Conservation (phyloP, 352 stramenopile genomes). For the Hyaloperonospora arabidopsidis region DNA sequence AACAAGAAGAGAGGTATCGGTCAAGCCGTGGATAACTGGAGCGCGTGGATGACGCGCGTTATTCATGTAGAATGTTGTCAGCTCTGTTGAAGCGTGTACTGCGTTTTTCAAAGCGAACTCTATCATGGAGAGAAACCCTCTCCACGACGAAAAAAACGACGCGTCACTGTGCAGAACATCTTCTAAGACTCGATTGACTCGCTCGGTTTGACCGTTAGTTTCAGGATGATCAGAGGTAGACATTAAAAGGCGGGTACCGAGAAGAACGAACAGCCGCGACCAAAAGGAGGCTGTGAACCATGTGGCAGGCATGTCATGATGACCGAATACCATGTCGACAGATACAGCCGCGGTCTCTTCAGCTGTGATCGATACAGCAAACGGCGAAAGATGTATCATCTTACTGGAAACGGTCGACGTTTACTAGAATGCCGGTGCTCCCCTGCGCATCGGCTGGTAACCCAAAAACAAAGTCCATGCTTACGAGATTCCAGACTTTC, state of each 20-base stretch:
- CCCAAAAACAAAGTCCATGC: not conserved
- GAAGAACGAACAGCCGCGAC: not conserved
- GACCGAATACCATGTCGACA: not conserved
- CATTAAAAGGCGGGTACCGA: not conserved
- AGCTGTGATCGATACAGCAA: not conserved
- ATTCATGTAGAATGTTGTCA: not conserved
- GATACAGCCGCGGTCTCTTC: not conserved
- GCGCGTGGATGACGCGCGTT: not conserved
- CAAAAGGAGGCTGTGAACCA: not conserved
- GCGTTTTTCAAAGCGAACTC: conserved; percentile 4
- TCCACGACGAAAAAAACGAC: conserved; percentile 1
- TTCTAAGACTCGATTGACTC: not conserved
- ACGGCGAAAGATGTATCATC: not conserved
- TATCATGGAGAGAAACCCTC: not conserved
- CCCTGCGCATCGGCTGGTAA: not conserved
- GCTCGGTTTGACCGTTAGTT: not conserved
- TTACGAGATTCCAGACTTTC: not conserved
- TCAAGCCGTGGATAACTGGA: not conserved
- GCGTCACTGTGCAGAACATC: not conserved
- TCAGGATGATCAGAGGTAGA: not conserved
- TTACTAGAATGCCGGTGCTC: not conserved
- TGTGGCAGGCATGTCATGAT: not conserved
- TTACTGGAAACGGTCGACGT: not conserved
- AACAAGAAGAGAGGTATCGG: too few relatives aligned
- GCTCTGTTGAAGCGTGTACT: not conserved